Evolutionary conservation across 306 rosid species (phyloP).

Genomic region (Quercus ilex): DNA sequence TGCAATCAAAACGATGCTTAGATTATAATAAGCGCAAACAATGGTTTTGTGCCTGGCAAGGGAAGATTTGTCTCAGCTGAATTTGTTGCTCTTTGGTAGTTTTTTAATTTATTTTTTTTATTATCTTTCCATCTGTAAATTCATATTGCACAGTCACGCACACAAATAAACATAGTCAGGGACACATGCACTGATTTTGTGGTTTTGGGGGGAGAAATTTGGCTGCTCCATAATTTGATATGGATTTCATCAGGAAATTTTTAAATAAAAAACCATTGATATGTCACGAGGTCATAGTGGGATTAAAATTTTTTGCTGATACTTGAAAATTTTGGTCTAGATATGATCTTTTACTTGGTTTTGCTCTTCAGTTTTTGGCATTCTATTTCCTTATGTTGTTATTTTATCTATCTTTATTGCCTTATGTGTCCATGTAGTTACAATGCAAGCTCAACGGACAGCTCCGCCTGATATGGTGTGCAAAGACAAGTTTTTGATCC

Average conservation of each 20-base stretch:
- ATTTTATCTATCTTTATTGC: neutral
- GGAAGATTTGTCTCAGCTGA: neutral
- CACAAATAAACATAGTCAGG: neutral
- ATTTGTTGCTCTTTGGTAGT: neutral
- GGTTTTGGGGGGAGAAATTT: neutral
- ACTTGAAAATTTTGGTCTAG: neutral
- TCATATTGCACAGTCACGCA: neutral
- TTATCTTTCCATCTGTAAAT: neutral
- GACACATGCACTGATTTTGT: neutral
- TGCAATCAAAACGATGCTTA: too few species aligned
- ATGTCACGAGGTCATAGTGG: neutral
- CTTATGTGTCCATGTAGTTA: slow-evolving; percentile 53
- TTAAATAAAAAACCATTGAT: neutral
- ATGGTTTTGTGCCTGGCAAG: neutral
- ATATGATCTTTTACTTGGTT: neutral
- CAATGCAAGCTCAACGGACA: slow-evolving; percentile 72
- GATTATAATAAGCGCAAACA: too few species aligned
- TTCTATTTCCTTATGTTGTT: neutral
- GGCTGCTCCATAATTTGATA: neutral
- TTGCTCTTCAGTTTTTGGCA: neutral
- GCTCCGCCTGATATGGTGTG: slow-evolving; percentile 65
- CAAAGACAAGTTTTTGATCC: slow-evolving; percentile 91
- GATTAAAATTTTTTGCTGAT: neutral
- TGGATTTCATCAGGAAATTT: neutral
- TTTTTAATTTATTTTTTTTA: neutral